These are phyloP conservation scores for Solanum piurae DNA, from an alignment of 257 asterid species.

Conservation along the genomic window DNA sequence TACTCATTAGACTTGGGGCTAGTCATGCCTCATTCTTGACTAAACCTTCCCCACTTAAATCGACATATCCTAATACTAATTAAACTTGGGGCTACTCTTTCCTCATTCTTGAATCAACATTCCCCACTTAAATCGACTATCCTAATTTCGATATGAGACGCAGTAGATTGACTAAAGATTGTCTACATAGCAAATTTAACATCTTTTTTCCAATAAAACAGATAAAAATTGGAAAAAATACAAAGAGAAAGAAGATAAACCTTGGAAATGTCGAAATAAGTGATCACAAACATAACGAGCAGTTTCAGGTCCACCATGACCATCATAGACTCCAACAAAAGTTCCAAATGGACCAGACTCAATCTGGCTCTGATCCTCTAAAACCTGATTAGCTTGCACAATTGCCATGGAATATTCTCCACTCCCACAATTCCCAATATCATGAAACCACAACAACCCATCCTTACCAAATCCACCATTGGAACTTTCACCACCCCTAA, in stretches of 20 bases:
- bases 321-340: constrained; percentile 82
- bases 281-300: constrained; percentile 67
- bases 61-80: neutral
- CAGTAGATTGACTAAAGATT: neutral
- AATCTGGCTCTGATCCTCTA: constrained; percentile 87
- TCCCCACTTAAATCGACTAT: neutral
- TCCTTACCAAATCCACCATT: constrained; percentile 23
- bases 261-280: constrained; percentile 66
- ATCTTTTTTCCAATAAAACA: neutral
- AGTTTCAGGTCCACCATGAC: constrained; percentile 87
- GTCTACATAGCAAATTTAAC: neutral
- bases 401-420: constrained; percentile 90
- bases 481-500: neutral
- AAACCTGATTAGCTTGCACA: constrained; percentile 75
- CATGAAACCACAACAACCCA: constrained; percentile 72
- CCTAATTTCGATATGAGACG: neutral
- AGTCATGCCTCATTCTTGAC: neutral
- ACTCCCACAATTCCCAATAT: constrained; percentile 57
- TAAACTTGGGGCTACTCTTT: neutral
- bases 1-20: neutral
- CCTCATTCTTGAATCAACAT: neutral
- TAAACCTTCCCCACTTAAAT: neutral
- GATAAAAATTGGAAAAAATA: neutral
- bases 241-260: constrained; percentile 12
- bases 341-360: constrained; percentile 89